Evolutionary conservation across 441 rosid genomes (phyloP).

Genomic region (Euphorbia celastroides): DNA sequence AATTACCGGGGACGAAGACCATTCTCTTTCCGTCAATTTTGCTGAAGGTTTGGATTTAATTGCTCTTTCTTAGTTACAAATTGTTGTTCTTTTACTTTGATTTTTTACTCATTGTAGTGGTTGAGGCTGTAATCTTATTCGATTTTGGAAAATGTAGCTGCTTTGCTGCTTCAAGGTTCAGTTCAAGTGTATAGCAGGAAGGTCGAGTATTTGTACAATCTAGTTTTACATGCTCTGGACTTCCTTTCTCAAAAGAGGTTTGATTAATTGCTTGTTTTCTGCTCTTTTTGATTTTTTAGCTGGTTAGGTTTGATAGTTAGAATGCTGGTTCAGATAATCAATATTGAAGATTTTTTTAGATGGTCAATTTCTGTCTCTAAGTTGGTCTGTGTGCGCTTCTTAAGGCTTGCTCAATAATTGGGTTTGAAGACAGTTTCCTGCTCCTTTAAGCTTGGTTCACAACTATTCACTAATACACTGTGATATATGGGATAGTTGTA

Average conservation of each 20-base stretch:
- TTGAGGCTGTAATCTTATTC: too few relatives aligned
- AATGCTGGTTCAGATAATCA: not conserved
- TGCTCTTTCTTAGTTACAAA: not conserved
- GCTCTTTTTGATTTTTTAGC: not conserved
- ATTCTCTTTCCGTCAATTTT: conserved; percentile 49
- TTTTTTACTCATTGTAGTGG: conserved; percentile 15
- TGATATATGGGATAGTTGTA: not conserved
- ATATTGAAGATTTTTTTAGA: not conserved
- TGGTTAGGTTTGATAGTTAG: not conserved
- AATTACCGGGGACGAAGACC: conserved; percentile 46
- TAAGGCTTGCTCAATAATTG: not conserved
- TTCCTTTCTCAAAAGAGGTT: conserved; percentile 80
- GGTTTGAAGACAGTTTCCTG: not conserved
- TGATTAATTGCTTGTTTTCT: not conserved
- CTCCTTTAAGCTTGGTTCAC: not conserved
- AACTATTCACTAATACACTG: not conserved
- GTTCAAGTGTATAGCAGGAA: conserved; percentile 90
- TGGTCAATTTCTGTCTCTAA: not conserved
- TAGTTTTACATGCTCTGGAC: conserved; percentile 85
- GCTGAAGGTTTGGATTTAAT: conserved; percentile 60
- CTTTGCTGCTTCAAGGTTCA: conserved; percentile 91
- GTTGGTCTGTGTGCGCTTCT: not conserved
- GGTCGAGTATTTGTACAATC: conserved; percentile 80
- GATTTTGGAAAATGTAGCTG: conserved; percentile 49
- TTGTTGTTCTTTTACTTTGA: not conserved